Evolutionary conservation across 257 asterid species (phyloP).

Genomic region (Solanum piurae): DNA sequence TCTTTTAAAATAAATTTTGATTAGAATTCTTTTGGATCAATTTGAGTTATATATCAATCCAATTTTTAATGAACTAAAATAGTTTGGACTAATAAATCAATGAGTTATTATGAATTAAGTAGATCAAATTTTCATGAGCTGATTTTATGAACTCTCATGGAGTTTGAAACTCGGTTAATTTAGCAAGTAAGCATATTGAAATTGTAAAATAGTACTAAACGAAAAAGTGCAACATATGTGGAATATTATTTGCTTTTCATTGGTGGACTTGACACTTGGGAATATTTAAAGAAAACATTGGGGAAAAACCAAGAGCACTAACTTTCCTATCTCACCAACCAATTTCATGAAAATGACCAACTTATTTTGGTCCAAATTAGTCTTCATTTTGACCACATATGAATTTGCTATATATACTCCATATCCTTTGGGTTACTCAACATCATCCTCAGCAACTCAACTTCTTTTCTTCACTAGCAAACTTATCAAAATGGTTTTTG

Average conservation of each 20-base stretch:
- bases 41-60: neutral
- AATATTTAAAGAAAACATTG: neutral
- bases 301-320: neutral
- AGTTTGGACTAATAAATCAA: neutral
- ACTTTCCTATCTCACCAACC: neutral
- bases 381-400: too few relatives aligned
- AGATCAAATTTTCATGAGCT: neutral
- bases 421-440: neutral
- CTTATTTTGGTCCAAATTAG: too few relatives aligned
- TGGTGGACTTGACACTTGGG: neutral
- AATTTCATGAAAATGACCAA: too few relatives aligned
- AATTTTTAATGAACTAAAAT: too few relatives aligned
- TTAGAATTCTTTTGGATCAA: neutral
- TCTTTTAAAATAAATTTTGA: neutral
- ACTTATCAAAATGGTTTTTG: conserved; percentile 11
- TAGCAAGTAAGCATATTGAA: neutral
- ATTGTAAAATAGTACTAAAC: neutral
- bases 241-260: neutral
- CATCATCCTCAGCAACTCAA: neutral
- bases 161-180: neutral
- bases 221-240: neutral
- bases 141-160: neutral
- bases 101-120: neutral
- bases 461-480: neutral
- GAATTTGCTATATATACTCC: neutral